Evolutionary conservation across 352 stramenopile species (phyloP), one percentile per base, ranked within the genome.

Genomic region (Saprolegnia diclina): DNA sequence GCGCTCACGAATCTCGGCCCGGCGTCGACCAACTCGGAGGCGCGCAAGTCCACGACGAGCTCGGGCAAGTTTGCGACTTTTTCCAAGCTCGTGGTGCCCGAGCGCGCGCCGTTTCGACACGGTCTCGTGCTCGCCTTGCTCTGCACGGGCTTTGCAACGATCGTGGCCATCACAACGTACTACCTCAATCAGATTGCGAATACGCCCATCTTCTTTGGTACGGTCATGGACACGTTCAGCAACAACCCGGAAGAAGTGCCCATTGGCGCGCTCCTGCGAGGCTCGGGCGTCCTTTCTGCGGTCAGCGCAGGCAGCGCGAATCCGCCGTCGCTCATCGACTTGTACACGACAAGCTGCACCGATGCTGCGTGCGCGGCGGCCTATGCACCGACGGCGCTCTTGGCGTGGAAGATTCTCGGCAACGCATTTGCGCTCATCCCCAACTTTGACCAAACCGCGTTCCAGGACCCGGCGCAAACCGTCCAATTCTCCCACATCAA

Each of bases 401-500:
- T 11, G 14, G 64, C 67, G 10, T 62, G 67, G 21, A 56, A 62
- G 24, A 11, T 40, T 13, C 48, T 74, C 24, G 70, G 32, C 7
- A 50, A 44, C 4, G 67, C 70, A 4, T 74, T 74, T 42, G n/a
- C 40, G 14, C 21, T 48, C 7, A 67, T 74, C 52, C 44, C 70
- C 2, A 32, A 29, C 18, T 74, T 74, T 52, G 65, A 74, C 11
- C 40, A 65, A 14, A 52, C 64, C 0, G 45, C 44, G 24, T 32
- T 74, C 32, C 48, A 45, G 24, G 21, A 55, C n/a, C 42, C 55
- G 22, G 13, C 35, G 0, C 38, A 71, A 19, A 37, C 37, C 21
- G 37, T 74, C 42, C 24, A 62, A 24, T n/a, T 74, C n/a, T 16
- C 66, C 37, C 65, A 74, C n/a, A 56, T 74, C 42, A 74, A 72